phyloP scores from a whole-genome alignment of 1,284 basidiomycete genomes.

The Microbotryum silenes-acaulis region DNA sequence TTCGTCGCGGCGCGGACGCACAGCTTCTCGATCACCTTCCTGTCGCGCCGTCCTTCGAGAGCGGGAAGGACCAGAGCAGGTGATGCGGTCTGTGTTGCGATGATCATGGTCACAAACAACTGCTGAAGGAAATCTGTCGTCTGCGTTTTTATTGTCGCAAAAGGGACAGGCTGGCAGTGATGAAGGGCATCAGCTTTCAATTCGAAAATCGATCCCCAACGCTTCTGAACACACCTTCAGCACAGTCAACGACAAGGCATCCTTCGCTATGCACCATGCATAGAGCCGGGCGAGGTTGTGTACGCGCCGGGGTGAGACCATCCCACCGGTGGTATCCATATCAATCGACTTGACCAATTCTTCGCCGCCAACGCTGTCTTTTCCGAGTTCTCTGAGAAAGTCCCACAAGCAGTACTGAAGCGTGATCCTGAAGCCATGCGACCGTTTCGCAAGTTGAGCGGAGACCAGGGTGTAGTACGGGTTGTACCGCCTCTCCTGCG shows the following conservation, averaged over 20 bases:
- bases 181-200: background rate
- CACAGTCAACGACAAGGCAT: slow-evolving; percentile 60
- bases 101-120: slow-evolving; percentile 59
- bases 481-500: slow-evolving; percentile 82
- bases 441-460: slow-evolving; percentile 49
- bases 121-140: slow-evolving; percentile 60
- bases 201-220: background rate
- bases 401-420: slow-evolving; percentile 97
- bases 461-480: slow-evolving; percentile 89
- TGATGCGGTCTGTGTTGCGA: slow-evolving; percentile 62
- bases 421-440: slow-evolving; percentile 72
- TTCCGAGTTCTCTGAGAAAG: slow-evolving; percentile 83
- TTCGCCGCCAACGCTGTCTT: slow-evolving; percentile 69
- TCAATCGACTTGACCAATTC: slow-evolving; percentile 57
- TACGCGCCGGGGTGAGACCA: slow-evolving; percentile 54
- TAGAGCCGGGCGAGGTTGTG: slow-evolving; percentile 65
- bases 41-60: slow-evolving; percentile 39
- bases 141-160: slow-evolving; percentile 59
- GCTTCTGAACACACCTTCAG: slow-evolving; percentile 59
- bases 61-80: slow-evolving; percentile 43
- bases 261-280: slow-evolving; percentile 75
- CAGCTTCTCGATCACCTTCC: slow-evolving; percentile 59
- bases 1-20: slow-evolving; percentile 60
- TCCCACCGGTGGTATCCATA: slow-evolving; percentile 47
- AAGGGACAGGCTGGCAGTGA: slow-evolving; percentile 66